Percentiles rank a stretch among this genome's conserved stretches.
Conservation (phyloP, 116 monocot species). For the Posidonia oceanica region DNA sequence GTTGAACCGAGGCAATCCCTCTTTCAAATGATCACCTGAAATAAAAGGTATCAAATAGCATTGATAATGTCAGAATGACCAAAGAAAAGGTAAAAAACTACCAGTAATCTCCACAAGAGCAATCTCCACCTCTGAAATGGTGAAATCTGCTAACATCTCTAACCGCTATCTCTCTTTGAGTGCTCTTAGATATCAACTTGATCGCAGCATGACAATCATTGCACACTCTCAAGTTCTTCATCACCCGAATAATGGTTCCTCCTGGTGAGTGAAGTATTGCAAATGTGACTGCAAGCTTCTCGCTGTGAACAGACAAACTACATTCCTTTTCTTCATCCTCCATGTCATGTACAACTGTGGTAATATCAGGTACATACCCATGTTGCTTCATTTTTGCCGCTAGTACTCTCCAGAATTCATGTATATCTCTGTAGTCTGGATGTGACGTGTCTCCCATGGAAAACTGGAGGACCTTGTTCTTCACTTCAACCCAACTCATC, state of each 20-base stretch:
- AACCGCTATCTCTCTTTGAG: constrained; percentile 42
- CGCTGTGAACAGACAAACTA: constrained; percentile 53
- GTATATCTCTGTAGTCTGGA: constrained; percentile 21
- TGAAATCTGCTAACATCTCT: constrained; percentile 73
- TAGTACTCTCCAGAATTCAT: constrained; percentile 29
- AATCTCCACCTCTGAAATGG: constrained; percentile 46
- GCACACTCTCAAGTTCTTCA: constrained; percentile 72
- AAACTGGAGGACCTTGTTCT: constrained; percentile 52
- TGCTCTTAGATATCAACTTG: constrained; percentile 43
- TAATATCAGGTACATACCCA: constrained; percentile 47
- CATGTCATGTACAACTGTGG: constrained; percentile 57
- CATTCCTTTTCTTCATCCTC: constrained; percentile 74
- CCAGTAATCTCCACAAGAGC: constrained; percentile 77
- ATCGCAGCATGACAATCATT: constrained; percentile 58
- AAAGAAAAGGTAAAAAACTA: background rate
- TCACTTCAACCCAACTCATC: constrained; percentile 62
- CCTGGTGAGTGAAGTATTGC: constrained; percentile 33
- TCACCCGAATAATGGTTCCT: constrained; percentile 30
- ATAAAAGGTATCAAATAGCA: too few relatives aligned
- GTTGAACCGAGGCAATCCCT: too few relatives aligned
- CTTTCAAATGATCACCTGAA: too few relatives aligned
- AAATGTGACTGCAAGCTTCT: constrained; percentile 64
- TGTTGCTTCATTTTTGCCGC: constrained; percentile 33
- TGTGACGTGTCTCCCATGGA: constrained; percentile 33
- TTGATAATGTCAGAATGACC: too few relatives aligned